Conservation (phyloP, 140 eudicot species). For the Bidens hawaiensis region DNA sequence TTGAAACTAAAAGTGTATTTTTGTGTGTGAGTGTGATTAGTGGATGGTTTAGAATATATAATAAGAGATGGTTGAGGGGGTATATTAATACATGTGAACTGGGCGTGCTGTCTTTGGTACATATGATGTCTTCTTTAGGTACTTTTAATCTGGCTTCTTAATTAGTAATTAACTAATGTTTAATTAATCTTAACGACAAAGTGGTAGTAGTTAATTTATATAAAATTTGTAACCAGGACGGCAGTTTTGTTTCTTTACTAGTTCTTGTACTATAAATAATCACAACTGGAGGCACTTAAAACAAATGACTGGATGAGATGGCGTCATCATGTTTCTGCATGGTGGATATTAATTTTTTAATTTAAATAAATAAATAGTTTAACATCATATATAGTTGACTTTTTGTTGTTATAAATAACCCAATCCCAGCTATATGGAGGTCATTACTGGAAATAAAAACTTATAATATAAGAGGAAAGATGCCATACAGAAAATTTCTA, state of each 20-base stretch:
- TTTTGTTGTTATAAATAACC: conserved; percentile 5
- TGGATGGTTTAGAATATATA: conserved; percentile 3
- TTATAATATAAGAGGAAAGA: conserved; percentile 16
- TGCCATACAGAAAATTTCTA: neutral
- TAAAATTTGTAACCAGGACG: conserved; percentile 45
- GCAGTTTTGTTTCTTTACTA: conserved; percentile 35
- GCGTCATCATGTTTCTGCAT: conserved; percentile 22
- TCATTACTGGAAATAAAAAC: neutral
- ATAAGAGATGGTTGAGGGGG: neutral
- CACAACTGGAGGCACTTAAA: conserved; percentile 1
- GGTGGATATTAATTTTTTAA: neutral
- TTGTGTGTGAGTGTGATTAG: neutral
- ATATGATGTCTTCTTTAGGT: conserved; percentile 37
- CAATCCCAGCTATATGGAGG: conserved; percentile 16
- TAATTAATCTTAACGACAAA: neutral
- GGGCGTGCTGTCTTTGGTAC: conserved; percentile 9
- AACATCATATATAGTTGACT: conserved; percentile 24
- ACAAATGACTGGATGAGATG: conserved; percentile 14
- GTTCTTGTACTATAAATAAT: conserved; percentile 13
- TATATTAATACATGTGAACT: too few relatives aligned
- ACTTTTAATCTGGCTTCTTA: conserved; percentile 6
- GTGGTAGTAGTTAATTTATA: conserved; percentile 11
- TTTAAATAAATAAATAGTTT: neutral
- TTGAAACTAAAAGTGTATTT: neutral
- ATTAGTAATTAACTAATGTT: neutral